phyloP scores from a whole-genome alignment of 2,329 filamentous ascomycete genomes.

The Chaetoscypha palmicola region DNA sequence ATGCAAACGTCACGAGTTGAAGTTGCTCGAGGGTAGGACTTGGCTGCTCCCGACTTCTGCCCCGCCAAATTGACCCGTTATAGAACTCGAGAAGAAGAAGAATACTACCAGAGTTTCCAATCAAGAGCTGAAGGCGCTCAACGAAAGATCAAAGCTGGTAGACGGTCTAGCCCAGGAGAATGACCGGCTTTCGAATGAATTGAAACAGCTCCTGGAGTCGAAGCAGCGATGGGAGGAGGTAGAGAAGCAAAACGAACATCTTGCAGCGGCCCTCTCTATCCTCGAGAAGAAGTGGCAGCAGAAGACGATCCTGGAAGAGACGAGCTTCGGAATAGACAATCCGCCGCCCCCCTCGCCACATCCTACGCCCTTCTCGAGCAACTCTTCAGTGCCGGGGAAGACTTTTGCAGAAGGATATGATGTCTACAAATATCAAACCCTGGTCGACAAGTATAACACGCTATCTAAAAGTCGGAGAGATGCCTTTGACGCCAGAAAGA shows the following conservation, averaged over 20 bases:
- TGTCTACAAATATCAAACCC: neutral
- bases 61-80: neutral
- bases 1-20: conserved; percentile 20
- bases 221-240: conserved; percentile 12
- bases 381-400: conserved; percentile 8
- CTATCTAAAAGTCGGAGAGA: conserved; percentile 20
- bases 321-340: neutral
- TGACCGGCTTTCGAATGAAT: conserved; percentile 15
- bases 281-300: conserved; percentile 2
- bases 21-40: conserved; percentile 20
- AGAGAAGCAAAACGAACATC: conserved; percentile 23
- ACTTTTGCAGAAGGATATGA: conserved; percentile 5
- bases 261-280: conserved; percentile 15
- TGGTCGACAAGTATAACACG: conserved; percentile 10
- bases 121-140: conserved; percentile 16
- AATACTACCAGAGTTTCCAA: conserved; percentile 10
- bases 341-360: conserved; percentile 2
- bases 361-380: conserved; percentile 7
- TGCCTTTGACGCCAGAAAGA: conserved; percentile 11
- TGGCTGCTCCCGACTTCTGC: neutral
- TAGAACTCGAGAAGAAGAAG: conserved; percentile 19
- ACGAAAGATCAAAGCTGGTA: conserved; percentile 10
- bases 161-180: conserved; percentile 17
- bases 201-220: conserved; percentile 13
- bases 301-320: conserved; percentile 2